Conservation (phyloP, 1,284 basidiomycete genomes). For the Sporisorium reilianum region DNA sequence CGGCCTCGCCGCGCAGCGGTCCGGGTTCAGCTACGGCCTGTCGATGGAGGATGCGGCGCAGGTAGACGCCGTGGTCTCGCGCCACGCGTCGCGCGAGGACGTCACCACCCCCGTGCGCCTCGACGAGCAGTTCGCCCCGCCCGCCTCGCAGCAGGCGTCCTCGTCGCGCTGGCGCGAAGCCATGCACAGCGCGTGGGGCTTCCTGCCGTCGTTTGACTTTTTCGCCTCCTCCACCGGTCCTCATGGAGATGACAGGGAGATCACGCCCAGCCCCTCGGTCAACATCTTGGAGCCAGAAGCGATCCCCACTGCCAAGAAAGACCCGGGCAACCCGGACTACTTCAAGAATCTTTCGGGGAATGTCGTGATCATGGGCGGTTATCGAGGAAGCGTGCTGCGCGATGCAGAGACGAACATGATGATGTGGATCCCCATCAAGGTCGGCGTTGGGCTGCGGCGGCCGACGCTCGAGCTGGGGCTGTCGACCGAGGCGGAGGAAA, state of each 20-base stretch:
- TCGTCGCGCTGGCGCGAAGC: constrained; percentile 26
- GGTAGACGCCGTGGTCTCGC: constrained; percentile 43
- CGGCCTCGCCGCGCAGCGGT: constrained; percentile 30
- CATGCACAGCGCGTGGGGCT: constrained; percentile 41
- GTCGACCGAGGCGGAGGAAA: constrained; percentile 50
- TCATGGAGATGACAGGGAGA: neutral
- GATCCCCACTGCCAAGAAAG: constrained; percentile 48
- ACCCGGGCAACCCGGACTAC: constrained; percentile 47
- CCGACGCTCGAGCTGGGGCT: constrained; percentile 65
- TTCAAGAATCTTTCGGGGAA: constrained; percentile 64
- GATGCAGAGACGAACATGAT: constrained; percentile 62
- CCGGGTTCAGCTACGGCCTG: constrained; percentile 43
- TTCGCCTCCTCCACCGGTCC: constrained; percentile 10
- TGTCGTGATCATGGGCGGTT: constrained; percentile 68
- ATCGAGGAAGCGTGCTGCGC: constrained; percentile 66
- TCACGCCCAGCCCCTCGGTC: neutral
- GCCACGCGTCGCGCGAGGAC: constrained; percentile 23
- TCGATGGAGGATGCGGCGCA: constrained; percentile 39
- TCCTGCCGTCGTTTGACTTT: constrained; percentile 37
- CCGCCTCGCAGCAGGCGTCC: constrained; percentile 8
- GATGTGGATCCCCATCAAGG: constrained; percentile 67
- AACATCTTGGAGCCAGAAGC: constrained; percentile 45
- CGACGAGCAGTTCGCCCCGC: constrained; percentile 8
- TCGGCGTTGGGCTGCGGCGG: constrained; percentile 62
- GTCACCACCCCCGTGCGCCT: constrained; percentile 11